A percentile compares a stretch with the other conserved stretches of the same genome.
Conservation (phyloP, 2,329 filamentous ascomycete genomes). For the Pseudocercospora fuligena region DNA sequence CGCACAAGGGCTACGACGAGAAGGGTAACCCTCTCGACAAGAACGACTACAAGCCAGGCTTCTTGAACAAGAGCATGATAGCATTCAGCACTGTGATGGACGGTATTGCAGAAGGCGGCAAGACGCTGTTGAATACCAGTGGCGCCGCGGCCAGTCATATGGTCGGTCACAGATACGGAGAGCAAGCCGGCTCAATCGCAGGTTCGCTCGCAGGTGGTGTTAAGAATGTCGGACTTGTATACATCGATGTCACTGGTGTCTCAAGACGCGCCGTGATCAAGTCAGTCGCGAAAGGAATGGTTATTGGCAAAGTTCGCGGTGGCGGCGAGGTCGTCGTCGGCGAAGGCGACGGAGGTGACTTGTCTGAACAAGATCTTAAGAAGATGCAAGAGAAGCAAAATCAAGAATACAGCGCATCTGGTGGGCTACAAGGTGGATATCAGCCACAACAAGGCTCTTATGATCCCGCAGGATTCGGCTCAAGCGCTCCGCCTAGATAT, state of each 20-base stretch:
- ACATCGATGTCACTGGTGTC: constrained; percentile 94
- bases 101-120: constrained; percentile 85
- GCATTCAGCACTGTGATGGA: constrained; percentile 94
- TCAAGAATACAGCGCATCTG: constrained; percentile 23
- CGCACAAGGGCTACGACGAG: constrained; percentile 67
- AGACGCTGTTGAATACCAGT: constrained; percentile 73
- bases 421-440: constrained; percentile 26
- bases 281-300: constrained; percentile 95
- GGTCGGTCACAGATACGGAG: constrained; percentile 86
- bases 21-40: constrained; percentile 64
- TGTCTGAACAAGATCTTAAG: constrained; percentile 47
- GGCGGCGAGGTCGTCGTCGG: constrained; percentile 76
- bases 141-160: constrained; percentile 82
- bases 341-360: constrained; percentile 61
- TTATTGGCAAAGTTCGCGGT: constrained; percentile 77
- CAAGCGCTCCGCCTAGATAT: constrained; percentile 35
- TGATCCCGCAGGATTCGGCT: constrained; percentile 34
- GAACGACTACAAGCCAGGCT: constrained; percentile 78
- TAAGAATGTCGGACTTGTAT: constrained; percentile 95
- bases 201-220: constrained; percentile 79
- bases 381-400: constrained; percentile 36
- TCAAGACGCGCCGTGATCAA: constrained; percentile 89
- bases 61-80: constrained; percentile 95
- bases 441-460: constrained; percentile 33
- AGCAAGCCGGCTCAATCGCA: constrained; percentile 80